Evolutionary conservation across 805 yeast genomes (phyloP).

Genomic region (Maudiozyma barnettii): DNA sequence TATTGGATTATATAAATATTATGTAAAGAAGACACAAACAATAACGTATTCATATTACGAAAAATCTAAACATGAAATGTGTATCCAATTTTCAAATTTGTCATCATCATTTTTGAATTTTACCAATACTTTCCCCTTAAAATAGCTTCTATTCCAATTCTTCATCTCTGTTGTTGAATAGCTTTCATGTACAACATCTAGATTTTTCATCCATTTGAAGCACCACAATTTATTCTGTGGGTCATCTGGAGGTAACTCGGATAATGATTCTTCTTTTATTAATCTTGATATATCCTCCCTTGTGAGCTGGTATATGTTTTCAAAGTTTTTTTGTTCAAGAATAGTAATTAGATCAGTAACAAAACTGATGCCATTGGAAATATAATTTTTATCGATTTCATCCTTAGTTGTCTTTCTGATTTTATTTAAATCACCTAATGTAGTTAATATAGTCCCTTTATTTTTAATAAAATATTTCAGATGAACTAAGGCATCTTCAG

Average conservation of each 20-base stretch:
- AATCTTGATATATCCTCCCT: conserved; percentile 33
- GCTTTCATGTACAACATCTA: conserved; percentile 35
- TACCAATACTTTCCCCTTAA: conserved; percentile 38
- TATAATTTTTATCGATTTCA: not conserved
- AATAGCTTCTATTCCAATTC: conserved; percentile 43
- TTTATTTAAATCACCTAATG: conserved; percentile 31
- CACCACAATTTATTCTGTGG: conserved; percentile 30
- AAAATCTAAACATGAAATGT: conserved; percentile 18
- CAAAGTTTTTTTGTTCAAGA: conserved; percentile 33
- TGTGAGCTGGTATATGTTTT: conserved; percentile 35
- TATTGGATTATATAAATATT: too few species aligned
- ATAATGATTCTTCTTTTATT: conserved; percentile 20
- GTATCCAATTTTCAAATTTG: conserved; percentile 19
- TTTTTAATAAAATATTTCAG: conserved; percentile 32
- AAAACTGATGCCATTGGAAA: conserved; percentile 21
- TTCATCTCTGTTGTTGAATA: conserved; percentile 45
- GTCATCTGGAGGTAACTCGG: conserved; percentile 13
- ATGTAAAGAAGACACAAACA: too few species aligned
- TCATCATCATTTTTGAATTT: conserved; percentile 22
- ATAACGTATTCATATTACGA: conserved; percentile 6
- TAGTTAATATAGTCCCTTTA: conserved; percentile 41
- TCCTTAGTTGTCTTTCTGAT: conserved; percentile 15
- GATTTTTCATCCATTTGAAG: conserved; percentile 33
- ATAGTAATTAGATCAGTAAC: conserved; percentile 38
- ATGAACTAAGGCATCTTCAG: conserved; percentile 29